Base-by-base conservation (phyloP, 345 rosid species). In the Erysimum cheiranthoides region DNA sequence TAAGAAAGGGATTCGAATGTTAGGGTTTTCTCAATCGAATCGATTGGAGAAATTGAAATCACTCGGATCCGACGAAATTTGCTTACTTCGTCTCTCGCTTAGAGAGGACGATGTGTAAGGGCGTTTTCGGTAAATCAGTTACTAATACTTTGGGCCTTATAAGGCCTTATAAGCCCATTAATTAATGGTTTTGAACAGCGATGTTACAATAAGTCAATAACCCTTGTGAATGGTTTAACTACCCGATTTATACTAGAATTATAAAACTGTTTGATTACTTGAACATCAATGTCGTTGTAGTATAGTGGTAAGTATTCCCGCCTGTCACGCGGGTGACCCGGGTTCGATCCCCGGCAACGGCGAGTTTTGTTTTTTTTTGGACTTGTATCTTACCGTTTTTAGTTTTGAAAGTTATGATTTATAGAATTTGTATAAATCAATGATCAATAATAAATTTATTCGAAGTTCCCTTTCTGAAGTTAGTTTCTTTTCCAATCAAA, bases 341-440 rank as follows among this genome's bases (percentile, higher is more conserved):
- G 84, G 90, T 87, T 89, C 96, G 97, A 87, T 86, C 91, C 93
- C 93, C 90, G 89, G 93, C 92, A 89, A 84, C 87, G 93, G 97
- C 88, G 95, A 21, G 3, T 51, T 10, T 18, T 17, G 4, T 4
- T 17, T 18, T 50, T 21, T 8, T 8, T 0, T 0, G 4, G 18
- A 1, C 0, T 5, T 0, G 9, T 49, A 10, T 21, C 14, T 18
- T 50, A 25, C 10, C 36, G 30, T 60, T 36, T 13, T 11, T 12
- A 14, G 13, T 27, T 36, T 31, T 56, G 21, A 14, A 36, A 21
- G 32, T 61, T 10, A 61, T n/a, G n/a, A n/a, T 36, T 18, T 60
- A 35, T 11, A 36, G 46, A 36, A 35, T 5, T 17, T 59, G 28
- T 16, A 17, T 34, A 59, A 34, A 35, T 59, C 43, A 17, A 21